These are phyloP conservation scores for Pseudoperonospora humuli DNA, from an alignment of 352 stramenopile genomes.

Conservation along the genomic window DNA sequence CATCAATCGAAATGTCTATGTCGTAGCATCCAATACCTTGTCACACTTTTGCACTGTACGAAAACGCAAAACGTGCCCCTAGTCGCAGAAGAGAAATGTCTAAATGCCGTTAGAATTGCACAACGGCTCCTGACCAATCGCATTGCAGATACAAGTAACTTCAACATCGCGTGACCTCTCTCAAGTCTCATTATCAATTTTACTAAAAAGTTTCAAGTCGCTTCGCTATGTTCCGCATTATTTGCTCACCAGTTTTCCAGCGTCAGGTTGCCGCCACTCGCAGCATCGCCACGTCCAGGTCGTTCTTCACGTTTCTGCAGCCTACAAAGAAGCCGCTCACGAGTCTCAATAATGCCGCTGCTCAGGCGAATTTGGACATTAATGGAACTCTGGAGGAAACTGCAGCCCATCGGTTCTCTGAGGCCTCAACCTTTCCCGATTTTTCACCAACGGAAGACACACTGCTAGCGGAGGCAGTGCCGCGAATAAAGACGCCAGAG, in stretches of 20 bases:
- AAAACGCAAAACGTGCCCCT: no score
- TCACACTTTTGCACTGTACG: no score
- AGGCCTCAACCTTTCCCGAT: constrained; percentile 59
- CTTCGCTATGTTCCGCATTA: constrained; percentile 12
- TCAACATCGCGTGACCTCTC: constrained; percentile 7
- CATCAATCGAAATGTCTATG: no score
- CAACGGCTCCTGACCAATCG: constrained; percentile 1
- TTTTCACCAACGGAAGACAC: constrained; percentile 50
- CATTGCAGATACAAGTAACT: constrained; percentile 1
- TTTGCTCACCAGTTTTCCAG: constrained; percentile 9
- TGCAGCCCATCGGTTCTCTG: constrained; percentile 46
- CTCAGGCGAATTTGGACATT: constrained; percentile 20
- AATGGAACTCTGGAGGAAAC: constrained; percentile 40
- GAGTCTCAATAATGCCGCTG: constrained; percentile 22
- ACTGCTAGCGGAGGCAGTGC: constrained; percentile 31
- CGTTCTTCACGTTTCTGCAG: constrained; percentile 6
- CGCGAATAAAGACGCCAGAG: constrained; percentile 3
- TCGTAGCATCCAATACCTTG: no score
- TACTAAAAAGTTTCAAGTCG: no score
- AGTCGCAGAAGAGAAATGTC: neutral
- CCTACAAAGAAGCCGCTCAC: constrained; percentile 11
- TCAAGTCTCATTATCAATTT: constrained; percentile 9
- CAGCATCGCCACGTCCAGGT: constrained; percentile 5
- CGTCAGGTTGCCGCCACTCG: constrained; percentile 8
- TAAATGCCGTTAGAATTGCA: neutral